These are phyloP conservation scores for Corymbia maculata DNA, from an alignment of 345 rosid genomes.

Conservation along the genomic window DNA sequence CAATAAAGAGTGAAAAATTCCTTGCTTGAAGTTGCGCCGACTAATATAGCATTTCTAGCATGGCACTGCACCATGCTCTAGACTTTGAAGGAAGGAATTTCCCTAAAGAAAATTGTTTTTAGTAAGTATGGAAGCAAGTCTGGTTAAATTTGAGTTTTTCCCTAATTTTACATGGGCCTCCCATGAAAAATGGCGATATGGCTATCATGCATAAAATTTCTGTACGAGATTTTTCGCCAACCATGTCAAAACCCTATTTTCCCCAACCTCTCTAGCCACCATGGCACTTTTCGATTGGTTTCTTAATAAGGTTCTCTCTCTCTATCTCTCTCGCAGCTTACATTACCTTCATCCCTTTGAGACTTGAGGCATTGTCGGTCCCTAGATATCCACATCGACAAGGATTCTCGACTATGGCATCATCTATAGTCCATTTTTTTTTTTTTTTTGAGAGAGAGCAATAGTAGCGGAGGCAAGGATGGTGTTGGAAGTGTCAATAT, in stretches of 20 bases:
- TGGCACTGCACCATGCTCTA: neutral
- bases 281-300: neutral
- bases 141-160: neutral
- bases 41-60: accelerated
- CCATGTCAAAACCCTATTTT: neutral
- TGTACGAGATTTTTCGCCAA: neutral
- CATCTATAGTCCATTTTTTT: neutral
- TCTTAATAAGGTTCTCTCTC: too few relatives aligned
- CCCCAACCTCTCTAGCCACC: neutral
- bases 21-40: neutral
- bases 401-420: neutral
- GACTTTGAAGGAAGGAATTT: neutral
- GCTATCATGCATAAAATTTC: neutral
- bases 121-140: neutral
- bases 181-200: neutral
- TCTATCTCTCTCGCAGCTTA: too few relatives aligned
- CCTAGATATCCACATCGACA: neutral
- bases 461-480: neutral
- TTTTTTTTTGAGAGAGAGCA: neutral
- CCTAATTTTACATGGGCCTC: neutral
- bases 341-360: neutral
- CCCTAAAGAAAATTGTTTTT: neutral
- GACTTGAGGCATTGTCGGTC: neutral
- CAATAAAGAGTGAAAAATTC: neutral
- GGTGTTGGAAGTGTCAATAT: neutral